Evolutionary conservation across 2,329 filamentous ascomycete species (phyloP).

Genomic region (Chaetothyriales sp.): DNA sequence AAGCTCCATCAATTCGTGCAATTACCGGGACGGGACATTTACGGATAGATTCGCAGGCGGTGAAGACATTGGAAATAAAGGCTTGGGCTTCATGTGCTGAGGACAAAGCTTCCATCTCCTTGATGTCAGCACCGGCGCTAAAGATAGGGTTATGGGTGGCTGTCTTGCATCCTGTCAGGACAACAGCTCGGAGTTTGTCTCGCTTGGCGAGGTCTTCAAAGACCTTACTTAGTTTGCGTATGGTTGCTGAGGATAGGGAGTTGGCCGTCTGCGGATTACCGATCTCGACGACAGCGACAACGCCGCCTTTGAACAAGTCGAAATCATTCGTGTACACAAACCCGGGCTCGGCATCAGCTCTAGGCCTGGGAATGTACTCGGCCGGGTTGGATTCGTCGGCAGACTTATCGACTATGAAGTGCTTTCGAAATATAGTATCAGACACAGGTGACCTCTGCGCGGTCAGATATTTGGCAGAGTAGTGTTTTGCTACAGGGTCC

Average conservation of each 20-base stretch:
- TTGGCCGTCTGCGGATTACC: neutral
- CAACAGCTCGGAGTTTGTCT: neutral
- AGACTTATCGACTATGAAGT: neutral
- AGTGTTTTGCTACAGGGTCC: neutral
- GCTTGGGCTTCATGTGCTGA: slow-evolving; percentile 20
- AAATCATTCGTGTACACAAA: neutral
- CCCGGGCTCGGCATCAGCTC: neutral
- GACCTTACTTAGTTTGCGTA: neutral
- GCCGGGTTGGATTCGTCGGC: neutral
- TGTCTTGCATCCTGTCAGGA: neutral
- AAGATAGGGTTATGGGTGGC: slow-evolving; percentile 76
- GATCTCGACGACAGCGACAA: neutral
- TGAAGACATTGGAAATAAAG: slow-evolving; percentile 26
- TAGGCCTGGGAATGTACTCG: neutral
- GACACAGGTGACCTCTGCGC: neutral
- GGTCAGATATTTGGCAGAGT: neutral
- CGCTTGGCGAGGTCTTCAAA: neutral
- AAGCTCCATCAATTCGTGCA: slow-evolving; percentile 9
- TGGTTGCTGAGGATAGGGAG: neutral
- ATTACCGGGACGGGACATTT: slow-evolving; percentile 1
- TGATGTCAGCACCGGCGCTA: slow-evolving; percentile 80
- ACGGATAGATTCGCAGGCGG: slow-evolving; percentile 11
- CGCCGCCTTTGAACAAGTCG: neutral
- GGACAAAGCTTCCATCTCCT: slow-evolving; percentile 43
- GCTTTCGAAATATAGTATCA: neutral